Evolutionary conservation across 371 early-diverging fungal species (phyloP).

Genomic region (Apophysomyces variabilis): DNA sequence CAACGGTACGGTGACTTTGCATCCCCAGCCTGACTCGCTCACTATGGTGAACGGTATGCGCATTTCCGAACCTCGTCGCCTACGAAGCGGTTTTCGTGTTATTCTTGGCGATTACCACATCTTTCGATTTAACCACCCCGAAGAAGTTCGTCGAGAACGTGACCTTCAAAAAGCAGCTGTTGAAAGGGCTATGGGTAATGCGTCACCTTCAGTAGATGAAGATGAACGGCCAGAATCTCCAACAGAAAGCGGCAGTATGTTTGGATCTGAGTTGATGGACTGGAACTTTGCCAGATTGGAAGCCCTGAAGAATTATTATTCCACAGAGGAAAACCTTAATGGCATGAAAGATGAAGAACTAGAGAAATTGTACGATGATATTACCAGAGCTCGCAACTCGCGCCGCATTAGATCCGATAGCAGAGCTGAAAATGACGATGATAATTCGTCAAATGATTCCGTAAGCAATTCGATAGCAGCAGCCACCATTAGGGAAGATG

Average conservation of each 20-base stretch:
- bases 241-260: slow-evolving; percentile 31
- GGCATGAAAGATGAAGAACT: slow-evolving; percentile 65
- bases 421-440: slow-evolving; percentile 58
- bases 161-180: slow-evolving; percentile 34
- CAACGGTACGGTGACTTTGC: slow-evolving; percentile 66
- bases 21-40: slow-evolving; percentile 61
- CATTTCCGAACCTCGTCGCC: slow-evolving; percentile 60
- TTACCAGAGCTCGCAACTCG: slow-evolving; percentile 56
- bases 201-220: slow-evolving; percentile 16
- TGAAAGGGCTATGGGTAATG: not conserved
- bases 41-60: slow-evolving; percentile 82
- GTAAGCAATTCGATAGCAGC: slow-evolving; percentile 41
- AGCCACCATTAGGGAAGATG: slow-evolving; percentile 41
- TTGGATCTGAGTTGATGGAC: slow-evolving; percentile 61
- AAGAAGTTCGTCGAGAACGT: slow-evolving; percentile 77
- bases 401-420: slow-evolving; percentile 61
- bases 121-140: slow-evolving; percentile 88
- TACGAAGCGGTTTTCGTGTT: slow-evolving; percentile 81
- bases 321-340: slow-evolving; percentile 48
- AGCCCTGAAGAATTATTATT: slow-evolving; percentile 58
- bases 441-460: slow-evolving; percentile 51
- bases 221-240: slow-evolving; percentile 66
- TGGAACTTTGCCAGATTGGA: slow-evolving; percentile 83
- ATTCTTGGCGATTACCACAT: slow-evolving; percentile 84
- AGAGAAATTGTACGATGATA: slow-evolving; percentile 61